phyloP scores from a whole-genome alignment of 257 asterid genomes.

The Scutellaria baicalensis region DNA sequence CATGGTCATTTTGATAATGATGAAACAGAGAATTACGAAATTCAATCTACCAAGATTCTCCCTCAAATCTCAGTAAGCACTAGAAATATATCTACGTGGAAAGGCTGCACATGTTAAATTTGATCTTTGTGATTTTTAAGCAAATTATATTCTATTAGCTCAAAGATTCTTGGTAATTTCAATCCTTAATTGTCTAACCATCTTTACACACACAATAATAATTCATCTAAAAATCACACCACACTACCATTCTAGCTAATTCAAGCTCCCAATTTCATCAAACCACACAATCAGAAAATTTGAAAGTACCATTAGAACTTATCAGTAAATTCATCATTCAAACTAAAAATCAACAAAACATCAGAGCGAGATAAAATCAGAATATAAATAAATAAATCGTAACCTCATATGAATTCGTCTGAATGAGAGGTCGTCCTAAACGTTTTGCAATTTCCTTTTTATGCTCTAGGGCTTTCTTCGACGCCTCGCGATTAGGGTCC shows the following conservation, averaged over 20 bases:
- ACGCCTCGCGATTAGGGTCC: slow-evolving; percentile 83
- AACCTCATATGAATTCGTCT: slow-evolving; percentile 86
- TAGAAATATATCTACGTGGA: too few species aligned
- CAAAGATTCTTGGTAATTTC: neutral
- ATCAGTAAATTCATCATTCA: neutral
- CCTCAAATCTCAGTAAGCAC: too few species aligned
- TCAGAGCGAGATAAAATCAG: neutral
- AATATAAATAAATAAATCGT: neutral
- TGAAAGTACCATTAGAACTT: neutral
- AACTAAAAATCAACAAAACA: neutral
- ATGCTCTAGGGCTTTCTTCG: slow-evolving; percentile 72
- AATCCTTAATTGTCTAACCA: neutral
- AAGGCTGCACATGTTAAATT: neutral
- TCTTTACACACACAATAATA: neutral
- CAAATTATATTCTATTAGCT: neutral
- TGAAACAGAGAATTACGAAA: neutral
- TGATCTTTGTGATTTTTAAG: neutral
- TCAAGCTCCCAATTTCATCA: neutral
- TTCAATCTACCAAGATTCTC: neutral
- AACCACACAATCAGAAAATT: neutral
- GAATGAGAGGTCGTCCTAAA: slow-evolving; percentile 76
- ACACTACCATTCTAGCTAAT: neutral
- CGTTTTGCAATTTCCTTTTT: slow-evolving; percentile 91
- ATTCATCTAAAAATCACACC: neutral
- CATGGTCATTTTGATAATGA: neutral